Evolutionary conservation across 805 yeast genomes (phyloP).

Genomic region (Suhomyces sp.): DNA sequence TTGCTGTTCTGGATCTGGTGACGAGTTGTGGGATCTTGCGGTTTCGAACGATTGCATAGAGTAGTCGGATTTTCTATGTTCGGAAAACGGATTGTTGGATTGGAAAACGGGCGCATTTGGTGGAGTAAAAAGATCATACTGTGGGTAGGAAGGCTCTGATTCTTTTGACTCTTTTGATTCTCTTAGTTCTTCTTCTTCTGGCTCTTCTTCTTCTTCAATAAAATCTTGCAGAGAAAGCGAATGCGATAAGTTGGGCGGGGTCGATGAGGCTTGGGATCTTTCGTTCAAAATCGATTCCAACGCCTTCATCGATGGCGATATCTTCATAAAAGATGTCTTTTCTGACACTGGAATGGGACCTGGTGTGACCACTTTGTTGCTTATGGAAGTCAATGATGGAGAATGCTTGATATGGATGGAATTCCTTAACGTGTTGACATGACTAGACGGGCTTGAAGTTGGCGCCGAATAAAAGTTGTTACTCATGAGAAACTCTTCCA

Average conservation of each 20-base stretch:
- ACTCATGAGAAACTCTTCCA: slow-evolving; percentile 32
- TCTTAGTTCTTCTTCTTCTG: slow-evolving; percentile 10
- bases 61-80: slow-evolving; percentile 5
- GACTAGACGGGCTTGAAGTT: slow-evolving; percentile 19
- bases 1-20: not conserved
- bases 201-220: slow-evolving; percentile 18
- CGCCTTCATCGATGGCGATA: slow-evolving; percentile 42
- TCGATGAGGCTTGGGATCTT: slow-evolving; percentile 4
- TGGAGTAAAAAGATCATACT: not conserved
- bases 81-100: slow-evolving; percentile 2
- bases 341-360: slow-evolving; percentile 4
- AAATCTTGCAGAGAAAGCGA: slow-evolving; percentile 15
- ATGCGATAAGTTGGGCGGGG: slow-evolving; percentile 1
- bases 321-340: slow-evolving; percentile 31
- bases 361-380: slow-evolving; percentile 4
- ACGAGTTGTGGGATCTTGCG: slow-evolving; percentile 15
- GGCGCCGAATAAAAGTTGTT: slow-evolving; percentile 32
- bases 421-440: slow-evolving; percentile 23
- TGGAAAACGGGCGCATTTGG: not conserved
- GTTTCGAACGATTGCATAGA: slow-evolving; percentile 30
- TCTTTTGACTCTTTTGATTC: slow-evolving; percentile 16
- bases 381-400: slow-evolving; percentile 24
- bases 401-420: slow-evolving; percentile 27
- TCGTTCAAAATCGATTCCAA: slow-evolving; percentile 32
- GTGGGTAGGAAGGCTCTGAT: not conserved